phyloP scores from a whole-genome alignment of 805 yeast genomes.

The Yamadazyma ubonensis region DNA sequence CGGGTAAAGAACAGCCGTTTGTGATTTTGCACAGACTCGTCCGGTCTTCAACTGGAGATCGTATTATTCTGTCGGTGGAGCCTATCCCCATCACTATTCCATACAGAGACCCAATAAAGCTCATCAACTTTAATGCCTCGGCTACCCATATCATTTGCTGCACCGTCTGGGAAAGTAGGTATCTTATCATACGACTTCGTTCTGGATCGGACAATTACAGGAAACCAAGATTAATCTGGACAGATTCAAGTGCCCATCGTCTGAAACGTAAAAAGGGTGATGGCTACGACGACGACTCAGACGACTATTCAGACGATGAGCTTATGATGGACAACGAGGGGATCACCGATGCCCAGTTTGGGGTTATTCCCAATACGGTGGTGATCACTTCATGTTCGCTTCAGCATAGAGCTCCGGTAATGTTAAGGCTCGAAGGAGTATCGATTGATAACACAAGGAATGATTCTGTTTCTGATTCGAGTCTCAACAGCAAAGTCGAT shows the following conservation, averaged over 20 bases:
- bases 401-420: conserved; percentile 31
- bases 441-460: conserved; percentile 40
- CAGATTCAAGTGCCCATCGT: conserved; percentile 24
- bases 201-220: conserved; percentile 38
- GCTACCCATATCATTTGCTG: conserved; percentile 73
- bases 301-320: conserved; percentile 23
- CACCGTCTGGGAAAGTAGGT: conserved; percentile 74
- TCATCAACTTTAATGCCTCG: conserved; percentile 69
- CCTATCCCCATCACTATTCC: conserved; percentile 79
- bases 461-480: conserved; percentile 14
- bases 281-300: conserved; percentile 15
- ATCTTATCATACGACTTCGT: conserved; percentile 67
- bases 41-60: conserved; percentile 10
- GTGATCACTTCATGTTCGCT: conserved; percentile 39
- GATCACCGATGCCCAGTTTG: conserved; percentile 71
- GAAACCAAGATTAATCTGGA: conserved; percentile 41
- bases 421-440: conserved; percentile 40
- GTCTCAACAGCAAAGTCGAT: conserved; percentile 16
- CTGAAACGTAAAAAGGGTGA: conserved; percentile 17
- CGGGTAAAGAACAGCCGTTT: conserved; percentile 73
- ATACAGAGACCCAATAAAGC: conserved; percentile 78
- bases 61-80: conserved; percentile 35
- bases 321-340: conserved; percentile 76
- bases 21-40: conserved; percentile 54
- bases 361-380: conserved; percentile 35